A percentile compares a stretch with the other conserved stretches of the same genome.
These are phyloP conservation scores for Cercospora janseana DNA, from an alignment of 2,329 filamentous ascomycete genomes.

Conservation along the genomic window DNA sequence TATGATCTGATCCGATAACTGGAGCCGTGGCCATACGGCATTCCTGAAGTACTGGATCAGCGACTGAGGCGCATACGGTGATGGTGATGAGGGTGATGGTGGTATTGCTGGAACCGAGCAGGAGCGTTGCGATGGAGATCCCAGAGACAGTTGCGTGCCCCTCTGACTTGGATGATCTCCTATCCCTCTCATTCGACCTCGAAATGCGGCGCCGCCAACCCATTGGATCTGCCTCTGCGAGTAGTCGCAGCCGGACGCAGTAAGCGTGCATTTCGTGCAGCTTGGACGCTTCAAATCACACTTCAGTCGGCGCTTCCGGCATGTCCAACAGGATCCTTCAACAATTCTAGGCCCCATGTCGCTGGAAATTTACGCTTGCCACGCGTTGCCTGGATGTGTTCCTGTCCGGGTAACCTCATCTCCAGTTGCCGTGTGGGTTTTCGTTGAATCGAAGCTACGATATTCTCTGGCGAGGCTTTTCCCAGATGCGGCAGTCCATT, in stretches of 20 bases:
- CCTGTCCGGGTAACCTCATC: not conserved
- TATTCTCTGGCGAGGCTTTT: no score
- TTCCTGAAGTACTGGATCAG: conserved; percentile 6
- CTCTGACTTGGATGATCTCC: not conserved
- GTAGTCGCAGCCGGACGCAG: conserved; percentile 8
- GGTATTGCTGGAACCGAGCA: not conserved
- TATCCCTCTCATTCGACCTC: conserved; percentile 4
- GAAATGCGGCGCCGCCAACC: conserved; percentile 12
- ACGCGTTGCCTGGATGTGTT: not conserved
- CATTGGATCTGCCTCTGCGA: conserved; percentile 8
- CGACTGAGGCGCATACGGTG: conserved; percentile 1
- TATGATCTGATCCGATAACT: conserved; percentile 7
- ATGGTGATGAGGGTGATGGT: not conserved
- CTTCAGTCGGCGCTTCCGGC: conserved; percentile 15
- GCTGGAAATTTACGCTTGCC: not conserved
- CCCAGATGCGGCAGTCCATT: no score
- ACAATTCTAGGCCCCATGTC: conserved; percentile 3
- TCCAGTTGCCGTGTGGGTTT: not conserved
- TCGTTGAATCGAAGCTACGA: no score
- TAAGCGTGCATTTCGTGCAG: conserved; percentile 9
- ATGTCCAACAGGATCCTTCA: conserved; percentile 14
- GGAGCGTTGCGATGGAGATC: not conserved
- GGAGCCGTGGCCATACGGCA: conserved; percentile 12
- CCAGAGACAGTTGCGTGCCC: not conserved
- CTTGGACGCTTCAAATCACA: conserved; percentile 5